These are phyloP conservation scores for Penicillium lividum DNA, from an alignment of 495 filamentous ascomycete species.

Conservation along the genomic window DNA sequence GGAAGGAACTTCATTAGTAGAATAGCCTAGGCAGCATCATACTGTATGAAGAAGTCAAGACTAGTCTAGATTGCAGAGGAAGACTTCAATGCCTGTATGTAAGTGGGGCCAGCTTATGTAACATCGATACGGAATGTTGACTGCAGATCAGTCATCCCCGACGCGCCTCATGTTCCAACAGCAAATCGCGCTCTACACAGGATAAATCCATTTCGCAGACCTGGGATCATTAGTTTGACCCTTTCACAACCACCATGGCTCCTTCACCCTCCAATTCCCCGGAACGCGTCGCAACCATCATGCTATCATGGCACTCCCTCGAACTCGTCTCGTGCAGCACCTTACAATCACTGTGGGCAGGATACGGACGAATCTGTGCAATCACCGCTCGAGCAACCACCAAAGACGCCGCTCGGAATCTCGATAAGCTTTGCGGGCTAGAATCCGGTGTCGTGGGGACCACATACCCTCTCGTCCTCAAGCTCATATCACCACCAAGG, in stretches of 20 bases:
- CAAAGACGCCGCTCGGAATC: constrained; percentile 24
- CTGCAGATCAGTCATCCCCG: background rate
- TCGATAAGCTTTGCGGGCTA: constrained; percentile 28
- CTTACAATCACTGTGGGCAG: constrained; percentile 43
- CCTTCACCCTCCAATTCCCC: constrained; percentile 22
- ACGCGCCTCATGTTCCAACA: background rate
- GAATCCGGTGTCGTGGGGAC: constrained; percentile 14
- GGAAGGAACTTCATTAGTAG: background rate
- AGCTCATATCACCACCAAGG: constrained; percentile 40
- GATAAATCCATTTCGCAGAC: background rate
- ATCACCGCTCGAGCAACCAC: constrained; percentile 32
- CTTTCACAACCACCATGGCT: constrained; percentile 17
- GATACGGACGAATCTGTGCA: constrained; percentile 39
- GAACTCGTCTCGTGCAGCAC: constrained; percentile 36
- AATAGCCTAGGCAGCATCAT: background rate
- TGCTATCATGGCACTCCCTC: constrained; percentile 38
- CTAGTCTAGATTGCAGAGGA: too few relatives aligned
- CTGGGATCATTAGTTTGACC: background rate
- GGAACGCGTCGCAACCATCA: constrained; percentile 31
- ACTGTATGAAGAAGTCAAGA: background rate
- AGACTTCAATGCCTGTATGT: too few relatives aligned
- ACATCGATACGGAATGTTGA: background rate
- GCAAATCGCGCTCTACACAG: background rate
- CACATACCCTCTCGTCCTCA: constrained; percentile 37
- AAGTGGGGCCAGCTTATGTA: background rate